Base-by-base conservation (phyloP, 1,284 basidiomycete genomes). In the Ceratobasidium sp. region DNA sequence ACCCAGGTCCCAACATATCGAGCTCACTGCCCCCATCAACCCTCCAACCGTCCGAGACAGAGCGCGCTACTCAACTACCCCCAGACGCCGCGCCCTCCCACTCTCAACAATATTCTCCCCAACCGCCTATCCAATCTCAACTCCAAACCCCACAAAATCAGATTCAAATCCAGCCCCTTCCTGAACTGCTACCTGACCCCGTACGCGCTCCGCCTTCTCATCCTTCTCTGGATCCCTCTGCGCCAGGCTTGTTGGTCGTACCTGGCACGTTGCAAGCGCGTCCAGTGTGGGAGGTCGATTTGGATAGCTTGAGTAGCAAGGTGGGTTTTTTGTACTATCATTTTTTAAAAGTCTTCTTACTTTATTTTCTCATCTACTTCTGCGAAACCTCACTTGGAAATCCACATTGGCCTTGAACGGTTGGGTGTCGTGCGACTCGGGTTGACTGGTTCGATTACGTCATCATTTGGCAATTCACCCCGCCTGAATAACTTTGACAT, bases 271-370 rank as follows among this genome's bases (percentile, higher is more conserved):
- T 70, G 8, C 67, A 70, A 21, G 54, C 92, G 8, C 89, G 91
- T 32, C 91, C 92, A 7, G 93, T 98, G 64, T 90, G 96, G 58
- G 95, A 98, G 75, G 87, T 97, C 54, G 97, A 99, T 80, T 80
- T 98, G 62, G 87, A 85, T 28, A 70, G 67, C 38, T 50, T 70
- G 23, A 70, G 28, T 41, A 49, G 54, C 0, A 70, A 70, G 67
- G 67, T 59, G 5, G 8, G 67, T 21, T 28, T 38, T 38, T 11
- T 32, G 32, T 35, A 26, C 35, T 47, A 9, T 0, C 16, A n/a
- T 7, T 0, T 49, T 23, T 1, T 4, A 5, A 18, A 13, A 14
- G 11, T n/a, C n/a, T 59, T 55, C 43, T 54, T 11, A 58, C 28
- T 21, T 7, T 18, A 2, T 23, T 43, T 32, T 0, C 2, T 43